Evolutionary conservation across 805 yeast species (phyloP).

Genomic region (Jamesozyma rosinii): DNA sequence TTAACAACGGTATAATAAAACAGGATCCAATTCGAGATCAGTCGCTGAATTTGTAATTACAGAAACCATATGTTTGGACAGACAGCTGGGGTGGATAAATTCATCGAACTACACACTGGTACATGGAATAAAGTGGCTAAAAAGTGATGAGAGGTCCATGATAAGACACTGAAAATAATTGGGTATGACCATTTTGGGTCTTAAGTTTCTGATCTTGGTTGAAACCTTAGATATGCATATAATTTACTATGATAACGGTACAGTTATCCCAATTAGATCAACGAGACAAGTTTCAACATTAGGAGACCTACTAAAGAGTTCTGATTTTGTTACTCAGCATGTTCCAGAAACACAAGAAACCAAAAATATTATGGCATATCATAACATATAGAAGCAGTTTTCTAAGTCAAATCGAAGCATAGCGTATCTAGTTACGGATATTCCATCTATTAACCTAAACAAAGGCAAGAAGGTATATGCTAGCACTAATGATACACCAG

Average conservation of each 20-base stretch:
- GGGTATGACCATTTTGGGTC: slow-evolving; percentile 99
- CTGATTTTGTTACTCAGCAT: slow-evolving; percentile 87
- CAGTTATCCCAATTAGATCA: slow-evolving; percentile 93
- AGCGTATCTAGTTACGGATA: slow-evolving; percentile 96
- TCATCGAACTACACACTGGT: slow-evolving; percentile 88
- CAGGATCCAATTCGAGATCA: slow-evolving; percentile 94
- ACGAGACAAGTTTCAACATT: slow-evolving; percentile 83
- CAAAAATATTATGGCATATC: slow-evolving; percentile 78
- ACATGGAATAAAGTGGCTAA: slow-evolving; percentile 93
- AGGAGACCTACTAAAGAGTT: slow-evolving; percentile 63
- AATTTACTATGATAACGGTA: slow-evolving; percentile 77
- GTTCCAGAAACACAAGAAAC: slow-evolving; percentile 96
- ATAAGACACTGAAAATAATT: slow-evolving; percentile 90
- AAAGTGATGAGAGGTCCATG: slow-evolving; percentile 97
- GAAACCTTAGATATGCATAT: slow-evolving; percentile 97
- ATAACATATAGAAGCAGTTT: slow-evolving; percentile 94
- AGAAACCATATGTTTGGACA: slow-evolving; percentile 82
- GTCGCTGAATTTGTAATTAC: slow-evolving; percentile 96
- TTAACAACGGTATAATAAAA: no score
- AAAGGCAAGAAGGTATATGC: slow-evolving; percentile 79
- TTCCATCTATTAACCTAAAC: slow-evolving; percentile 66
- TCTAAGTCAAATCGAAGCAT: slow-evolving; percentile 91
- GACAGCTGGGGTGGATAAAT: slow-evolving; percentile 95
- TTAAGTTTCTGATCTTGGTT: slow-evolving; percentile 88
- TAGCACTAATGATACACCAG: slow-evolving; percentile 77